Evolutionary conservation across 768 basidiomycete genomes (phyloP), one percentile per base, ranked within the genome.

Genomic region (Leucosporidium creatinivorum): DNA sequence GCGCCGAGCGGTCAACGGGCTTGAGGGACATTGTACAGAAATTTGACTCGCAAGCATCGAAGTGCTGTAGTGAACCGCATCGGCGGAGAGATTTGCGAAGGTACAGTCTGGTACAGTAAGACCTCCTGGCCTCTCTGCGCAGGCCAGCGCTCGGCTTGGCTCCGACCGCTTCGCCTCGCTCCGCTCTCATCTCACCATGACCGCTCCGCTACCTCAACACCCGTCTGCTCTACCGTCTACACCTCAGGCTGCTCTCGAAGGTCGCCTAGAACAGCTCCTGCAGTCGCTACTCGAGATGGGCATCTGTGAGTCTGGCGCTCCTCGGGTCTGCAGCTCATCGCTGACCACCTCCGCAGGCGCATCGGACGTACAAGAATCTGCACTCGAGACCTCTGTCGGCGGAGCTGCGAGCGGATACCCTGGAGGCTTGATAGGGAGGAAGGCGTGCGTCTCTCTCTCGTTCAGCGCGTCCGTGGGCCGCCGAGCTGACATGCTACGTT

Each of bases 281-380:
- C 67, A 70, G 30, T 63, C 65, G 18, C 63, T 73, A 30, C 69
- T 73, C 52, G 72, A 69, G 49, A 61, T 73, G 33, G 72, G 72
- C 19, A 70, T 73, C 58, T 73, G 72, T 65, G 5, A 52, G 62
- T 23, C 28, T 52, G 0, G 5, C 31, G 19, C 6, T 23, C 4
- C 49, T 4, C 2, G 21, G n/a, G 19, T 31, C 55, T 31, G 49
- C 15, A 8, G 30, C 26, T 21, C 1, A 17, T 18, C 2, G 17
- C 58, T 59, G 44, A 59, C 60, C 30, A 0, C n/a, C 6, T 4
- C 25, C 23, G 25, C 63, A 69, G 69, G 69, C 47, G 71, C 68
- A 1, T 67, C 65, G 31, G 71, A 69, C 47, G 68, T 69, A 5
- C 71, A 73, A 17, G 68, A 69, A 1, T 26, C 63, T 7, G 68